Evolutionary conservation across 352 stramenopile genomes (phyloP).

Genomic region (Phytopythium boreale): DNA sequence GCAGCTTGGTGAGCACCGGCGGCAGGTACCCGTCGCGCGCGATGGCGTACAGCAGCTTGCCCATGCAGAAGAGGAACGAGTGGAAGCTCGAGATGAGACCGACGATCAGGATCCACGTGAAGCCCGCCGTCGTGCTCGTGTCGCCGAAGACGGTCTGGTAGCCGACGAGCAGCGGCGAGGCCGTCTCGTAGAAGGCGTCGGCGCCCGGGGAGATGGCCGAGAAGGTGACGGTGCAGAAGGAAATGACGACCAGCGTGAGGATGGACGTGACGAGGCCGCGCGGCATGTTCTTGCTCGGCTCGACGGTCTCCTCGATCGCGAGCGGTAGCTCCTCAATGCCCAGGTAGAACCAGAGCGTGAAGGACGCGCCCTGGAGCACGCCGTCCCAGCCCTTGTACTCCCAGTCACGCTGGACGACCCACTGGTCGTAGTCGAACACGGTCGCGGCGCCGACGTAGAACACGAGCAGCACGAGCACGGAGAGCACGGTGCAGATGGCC

Average conservation of each 20-base stretch:
- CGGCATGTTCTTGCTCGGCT: constrained; percentile 61
- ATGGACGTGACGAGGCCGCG: constrained; percentile 47
- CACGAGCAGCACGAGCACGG: constrained; percentile 44
- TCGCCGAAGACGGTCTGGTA: constrained; percentile 62
- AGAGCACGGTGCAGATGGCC: constrained; percentile 43
- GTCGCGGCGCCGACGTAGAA: constrained; percentile 53
- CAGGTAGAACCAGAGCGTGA: constrained; percentile 66
- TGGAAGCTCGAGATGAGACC: constrained; percentile 61
- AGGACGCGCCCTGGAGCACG: constrained; percentile 47
- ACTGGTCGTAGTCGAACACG: constrained; percentile 49
- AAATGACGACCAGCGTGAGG: constrained; percentile 42
- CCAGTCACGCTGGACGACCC: constrained; percentile 50
- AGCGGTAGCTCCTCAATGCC: constrained; percentile 64
- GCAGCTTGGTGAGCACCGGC: constrained; percentile 40
- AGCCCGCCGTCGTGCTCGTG: constrained; percentile 46
- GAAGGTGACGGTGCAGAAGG: constrained; percentile 58
- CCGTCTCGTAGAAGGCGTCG: constrained; percentile 35
- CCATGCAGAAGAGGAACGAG: constrained; percentile 75
- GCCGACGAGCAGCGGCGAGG: constrained; percentile 44
- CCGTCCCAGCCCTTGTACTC: constrained; percentile 52
- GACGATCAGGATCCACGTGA: constrained; percentile 60
- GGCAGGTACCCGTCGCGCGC: constrained; percentile 59
- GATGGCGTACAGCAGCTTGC: constrained; percentile 55
- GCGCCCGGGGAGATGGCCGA: constrained; percentile 52
- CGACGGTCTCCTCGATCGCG: constrained; percentile 59